phyloP scores from a whole-genome alignment of 2,329 filamentous ascomycete species.

The Microdochium nivale region DNA sequence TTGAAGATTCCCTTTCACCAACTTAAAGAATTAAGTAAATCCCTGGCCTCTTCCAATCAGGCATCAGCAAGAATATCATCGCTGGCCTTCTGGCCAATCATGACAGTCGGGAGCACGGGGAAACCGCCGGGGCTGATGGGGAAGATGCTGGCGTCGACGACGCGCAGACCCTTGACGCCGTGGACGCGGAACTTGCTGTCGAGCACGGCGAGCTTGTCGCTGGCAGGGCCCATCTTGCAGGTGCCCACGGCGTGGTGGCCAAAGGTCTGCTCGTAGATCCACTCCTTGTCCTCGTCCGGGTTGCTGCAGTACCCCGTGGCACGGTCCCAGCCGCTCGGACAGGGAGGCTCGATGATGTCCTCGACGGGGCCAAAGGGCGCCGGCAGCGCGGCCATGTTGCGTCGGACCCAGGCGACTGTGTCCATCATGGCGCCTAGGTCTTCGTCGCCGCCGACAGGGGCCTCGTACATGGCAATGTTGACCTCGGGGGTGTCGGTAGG shows the following conservation, averaged over 20 bases:
- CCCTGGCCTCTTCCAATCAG: neutral
- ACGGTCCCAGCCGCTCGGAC: neutral
- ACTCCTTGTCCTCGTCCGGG: neutral
- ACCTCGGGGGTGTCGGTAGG: conserved; percentile 42
- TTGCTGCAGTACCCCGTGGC: neutral
- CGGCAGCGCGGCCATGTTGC: neutral
- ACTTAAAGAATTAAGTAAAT: too few species aligned
- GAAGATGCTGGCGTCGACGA: neutral
- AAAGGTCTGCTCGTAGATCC: neutral
- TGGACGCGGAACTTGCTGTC: neutral
- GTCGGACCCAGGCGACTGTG: conserved; percentile 7
- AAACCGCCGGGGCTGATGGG: neutral
- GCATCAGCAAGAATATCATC: neutral
- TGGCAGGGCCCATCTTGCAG: neutral
- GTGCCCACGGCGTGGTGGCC: neutral
- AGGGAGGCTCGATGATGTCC: neutral
- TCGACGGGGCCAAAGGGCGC: neutral
- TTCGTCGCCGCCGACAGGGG: conserved; percentile 27
- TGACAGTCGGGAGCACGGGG: neutral
- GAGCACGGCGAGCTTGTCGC: neutral
- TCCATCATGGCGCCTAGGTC: conserved; percentile 35
- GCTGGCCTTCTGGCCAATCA: neutral
- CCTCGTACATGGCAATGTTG: conserved; percentile 30
- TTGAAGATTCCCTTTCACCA: too few species aligned
- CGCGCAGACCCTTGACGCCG: neutral